phyloP scores from a whole-genome alignment of 1,139 yeast species.

The Hansenula sp. region DNA sequence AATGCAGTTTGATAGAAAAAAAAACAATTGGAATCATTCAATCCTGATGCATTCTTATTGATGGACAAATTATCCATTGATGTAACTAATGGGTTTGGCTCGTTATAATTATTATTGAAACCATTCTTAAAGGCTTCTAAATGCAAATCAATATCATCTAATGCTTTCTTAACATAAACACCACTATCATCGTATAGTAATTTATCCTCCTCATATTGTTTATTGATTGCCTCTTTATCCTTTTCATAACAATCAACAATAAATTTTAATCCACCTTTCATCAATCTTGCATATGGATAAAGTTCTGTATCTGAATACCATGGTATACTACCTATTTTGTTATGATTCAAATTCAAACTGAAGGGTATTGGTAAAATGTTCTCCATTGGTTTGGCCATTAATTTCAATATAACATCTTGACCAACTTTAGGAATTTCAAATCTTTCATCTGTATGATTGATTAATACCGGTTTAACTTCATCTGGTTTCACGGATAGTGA shows the following conservation, averaged over 20 bases:
- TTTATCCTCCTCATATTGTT: slow-evolving; percentile 52
- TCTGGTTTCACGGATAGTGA: slow-evolving; percentile 56
- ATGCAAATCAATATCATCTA: slow-evolving; percentile 46
- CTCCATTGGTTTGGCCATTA: slow-evolving; percentile 69
- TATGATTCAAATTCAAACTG: slow-evolving; percentile 30
- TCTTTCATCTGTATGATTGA: slow-evolving; percentile 47
- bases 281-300: slow-evolving; percentile 50
- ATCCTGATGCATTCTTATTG: slow-evolving; percentile 14
- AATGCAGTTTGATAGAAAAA: slow-evolving; percentile 75
- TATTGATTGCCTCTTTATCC: slow-evolving; percentile 49
- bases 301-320: slow-evolving; percentile 34
- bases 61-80: slow-evolving; percentile 19
- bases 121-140: slow-evolving; percentile 26
- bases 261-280: slow-evolving; percentile 59
- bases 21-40: slow-evolving; percentile 38
- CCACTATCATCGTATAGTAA: slow-evolving; percentile 59
- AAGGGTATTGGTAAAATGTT: slow-evolving; percentile 64
- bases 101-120: slow-evolving; percentile 14
- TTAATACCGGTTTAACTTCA: slow-evolving; percentile 68
- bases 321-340: slow-evolving; percentile 35
- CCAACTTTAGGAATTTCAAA: slow-evolving; percentile 61
- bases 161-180: slow-evolving; percentile 53
- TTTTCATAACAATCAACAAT: slow-evolving; percentile 47
- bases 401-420: slow-evolving; percentile 55
- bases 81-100: slow-evolving; percentile 16